Evolutionary conservation across 139 green algal genomes (phyloP).

Genomic region (Chlorella sp.): DNA sequence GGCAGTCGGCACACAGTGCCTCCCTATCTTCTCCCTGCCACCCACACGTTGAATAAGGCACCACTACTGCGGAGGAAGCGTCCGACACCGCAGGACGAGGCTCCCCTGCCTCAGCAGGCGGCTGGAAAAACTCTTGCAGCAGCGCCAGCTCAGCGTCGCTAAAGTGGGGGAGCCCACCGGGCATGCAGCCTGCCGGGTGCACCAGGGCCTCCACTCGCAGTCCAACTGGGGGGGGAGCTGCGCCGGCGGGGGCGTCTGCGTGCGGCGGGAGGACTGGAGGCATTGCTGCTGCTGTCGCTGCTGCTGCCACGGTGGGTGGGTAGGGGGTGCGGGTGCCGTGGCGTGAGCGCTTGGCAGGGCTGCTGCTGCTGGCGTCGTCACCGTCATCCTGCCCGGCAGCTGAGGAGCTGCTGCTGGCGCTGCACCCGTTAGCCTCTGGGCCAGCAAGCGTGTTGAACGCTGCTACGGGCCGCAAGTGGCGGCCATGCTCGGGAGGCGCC

Average conservation of each 20-base stretch:
- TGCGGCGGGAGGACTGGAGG: no score
- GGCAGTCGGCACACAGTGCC: background rate
- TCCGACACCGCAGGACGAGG: background rate
- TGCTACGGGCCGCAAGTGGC: no score
- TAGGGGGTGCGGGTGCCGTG: background rate
- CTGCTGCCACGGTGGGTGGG: background rate
- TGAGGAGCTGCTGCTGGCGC: background rate
- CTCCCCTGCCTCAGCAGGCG: background rate
- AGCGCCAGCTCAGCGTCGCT: conserved; percentile 1
- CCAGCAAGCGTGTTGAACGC: no score
- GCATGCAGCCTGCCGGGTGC: background rate
- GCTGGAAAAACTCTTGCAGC: background rate
- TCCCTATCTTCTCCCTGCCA: background rate
- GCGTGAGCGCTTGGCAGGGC: background rate
- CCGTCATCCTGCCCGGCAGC: no score
- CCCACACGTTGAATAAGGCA: background rate
- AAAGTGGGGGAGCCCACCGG: background rate
- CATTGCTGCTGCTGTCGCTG: background rate
- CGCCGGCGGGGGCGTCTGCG: no score
- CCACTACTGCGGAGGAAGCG: background rate
- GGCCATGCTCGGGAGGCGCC: no score
- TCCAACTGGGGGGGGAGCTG: no score
- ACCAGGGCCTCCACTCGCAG: no score
- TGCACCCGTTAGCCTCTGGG: background rate
- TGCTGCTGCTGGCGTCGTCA: background rate